Evolutionary conservation across 805 yeast genomes (phyloP).

Genomic region (Priceomyces carsonii): DNA sequence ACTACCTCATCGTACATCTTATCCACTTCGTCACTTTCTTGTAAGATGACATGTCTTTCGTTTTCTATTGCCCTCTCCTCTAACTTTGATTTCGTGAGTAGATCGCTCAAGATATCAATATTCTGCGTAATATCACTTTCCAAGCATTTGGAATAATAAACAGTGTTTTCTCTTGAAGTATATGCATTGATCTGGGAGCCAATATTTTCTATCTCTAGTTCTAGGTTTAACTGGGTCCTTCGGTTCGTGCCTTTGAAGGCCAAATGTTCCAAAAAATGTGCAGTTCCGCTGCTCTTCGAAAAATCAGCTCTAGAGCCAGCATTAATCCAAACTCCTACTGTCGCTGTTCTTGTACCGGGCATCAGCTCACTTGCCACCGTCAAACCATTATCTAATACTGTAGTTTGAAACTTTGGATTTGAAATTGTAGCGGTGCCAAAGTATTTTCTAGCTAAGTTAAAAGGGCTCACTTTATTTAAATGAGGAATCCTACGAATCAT

Average conservation of each 20-base stretch:
- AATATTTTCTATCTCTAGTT: conserved; percentile 90
- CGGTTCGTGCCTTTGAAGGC: conserved; percentile 92
- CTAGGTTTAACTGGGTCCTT: conserved; percentile 80
- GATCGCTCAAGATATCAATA: conserved; percentile 86
- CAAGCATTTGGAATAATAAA: conserved; percentile 89
- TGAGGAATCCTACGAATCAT: neutral
- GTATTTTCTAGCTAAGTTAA: conserved; percentile 4
- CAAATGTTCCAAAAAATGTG: conserved; percentile 94
- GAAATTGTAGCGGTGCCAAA: conserved; percentile 12
- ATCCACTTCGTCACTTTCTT: conserved; percentile 97
- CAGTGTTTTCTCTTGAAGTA: conserved; percentile 96
- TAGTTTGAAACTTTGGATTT: conserved; percentile 47
- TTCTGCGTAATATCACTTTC: conserved; percentile 79
- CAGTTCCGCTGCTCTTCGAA: conserved; percentile 85
- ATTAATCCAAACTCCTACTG: conserved; percentile 98
- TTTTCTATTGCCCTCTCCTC: conserved; percentile 87
- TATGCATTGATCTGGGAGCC: conserved; percentile 99
- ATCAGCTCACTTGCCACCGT: conserved; percentile 90
- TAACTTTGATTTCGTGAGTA: conserved; percentile 80
- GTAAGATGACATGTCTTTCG: conserved; percentile 93
- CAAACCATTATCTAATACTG: conserved; percentile 84
- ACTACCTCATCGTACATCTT: conserved; percentile 98
- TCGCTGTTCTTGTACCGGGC: conserved; percentile 90
- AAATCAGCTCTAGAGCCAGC: conserved; percentile 98
- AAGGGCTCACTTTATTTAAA: neutral